These are phyloP conservation scores for Aspergillus kassunensis DNA, from an alignment of 495 filamentous ascomycete genomes.

Conservation along the genomic window DNA sequence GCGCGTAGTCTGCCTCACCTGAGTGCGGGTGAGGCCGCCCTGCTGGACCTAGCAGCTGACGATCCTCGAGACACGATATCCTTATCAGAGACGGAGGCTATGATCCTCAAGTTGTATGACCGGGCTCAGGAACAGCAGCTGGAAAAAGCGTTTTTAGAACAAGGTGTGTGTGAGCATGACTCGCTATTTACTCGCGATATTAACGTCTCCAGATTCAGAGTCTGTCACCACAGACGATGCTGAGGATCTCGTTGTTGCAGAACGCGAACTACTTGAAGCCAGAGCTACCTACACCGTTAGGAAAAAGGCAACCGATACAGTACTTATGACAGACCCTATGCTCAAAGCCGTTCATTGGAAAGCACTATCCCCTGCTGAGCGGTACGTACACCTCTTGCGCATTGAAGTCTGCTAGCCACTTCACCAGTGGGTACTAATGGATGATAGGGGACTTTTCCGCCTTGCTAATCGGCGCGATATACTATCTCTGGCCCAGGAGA, in stretches of 20 bases:
- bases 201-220: conserved; percentile 25
- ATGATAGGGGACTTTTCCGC: conserved; percentile 57
- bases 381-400: conserved; percentile 42
- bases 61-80: conserved; percentile 45
- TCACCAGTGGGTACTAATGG: background rate
- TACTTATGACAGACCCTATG: conserved; percentile 66
- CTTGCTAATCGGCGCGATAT: conserved; percentile 64
- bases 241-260: conserved; percentile 50
- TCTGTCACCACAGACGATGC: conserved; percentile 39
- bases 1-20: conserved; percentile 33
- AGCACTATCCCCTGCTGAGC: conserved; percentile 60
- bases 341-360: conserved; percentile 73
- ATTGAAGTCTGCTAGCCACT: background rate
- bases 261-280: conserved; percentile 64
- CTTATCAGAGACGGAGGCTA: conserved; percentile 57
- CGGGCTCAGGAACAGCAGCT: conserved; percentile 64
- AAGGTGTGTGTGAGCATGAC: conserved; percentile 32
- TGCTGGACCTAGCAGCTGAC: conserved; percentile 40
- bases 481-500: conserved; percentile 55
- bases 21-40: conserved; percentile 31
- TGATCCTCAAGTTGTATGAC: conserved; percentile 64
- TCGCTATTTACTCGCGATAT: background rate
- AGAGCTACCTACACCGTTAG: conserved; percentile 63
- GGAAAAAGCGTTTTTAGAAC: conserved; percentile 61
- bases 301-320: conserved; percentile 60